These are phyloP conservation scores for Tricholoma bakamatsutake DNA, from an alignment of 768 basidiomycete species.

Conservation along the genomic window DNA sequence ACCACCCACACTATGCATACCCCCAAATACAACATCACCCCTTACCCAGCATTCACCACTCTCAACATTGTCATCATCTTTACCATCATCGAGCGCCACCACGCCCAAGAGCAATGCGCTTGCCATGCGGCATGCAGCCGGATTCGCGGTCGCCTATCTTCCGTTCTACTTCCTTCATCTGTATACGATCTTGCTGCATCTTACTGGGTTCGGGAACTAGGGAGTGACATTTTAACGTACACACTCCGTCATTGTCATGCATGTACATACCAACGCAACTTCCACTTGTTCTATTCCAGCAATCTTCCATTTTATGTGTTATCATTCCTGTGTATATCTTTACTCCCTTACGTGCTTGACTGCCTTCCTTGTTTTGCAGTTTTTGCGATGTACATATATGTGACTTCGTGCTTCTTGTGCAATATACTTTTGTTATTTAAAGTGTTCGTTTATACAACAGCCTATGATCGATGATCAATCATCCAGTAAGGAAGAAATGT, in stretches of 20 bases:
- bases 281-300: not conserved
- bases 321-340: slow-evolving; percentile 2
- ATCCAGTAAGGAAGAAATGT: not conserved
- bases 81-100: slow-evolving; percentile 4
- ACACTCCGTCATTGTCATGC: not conserved
- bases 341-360: not conserved
- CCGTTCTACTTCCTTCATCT: slow-evolving; percentile 20
- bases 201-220: slow-evolving; percentile 9
- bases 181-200: slow-evolving; percentile 20
- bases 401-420: not conserved
- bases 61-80: not conserved
- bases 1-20: slow-evolving; percentile 14
- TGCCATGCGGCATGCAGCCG: slow-evolving; percentile 12
- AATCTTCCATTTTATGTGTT: not conserved
- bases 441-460: not conserved
- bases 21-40: slow-evolving; percentile 9
- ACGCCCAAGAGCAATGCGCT: slow-evolving; percentile 13
- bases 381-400: not conserved
- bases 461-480: not conserved
- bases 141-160: slow-evolving; percentile 17
- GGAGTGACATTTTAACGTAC: not conserved
- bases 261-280: slow-evolving; percentile 2
- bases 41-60: not conserved
- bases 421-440: not conserved
- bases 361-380: not conserved